Evolutionary conservation across 176 grass and related monocot genomes (phyloP).

Genomic region (Cymbopogon citratus): DNA sequence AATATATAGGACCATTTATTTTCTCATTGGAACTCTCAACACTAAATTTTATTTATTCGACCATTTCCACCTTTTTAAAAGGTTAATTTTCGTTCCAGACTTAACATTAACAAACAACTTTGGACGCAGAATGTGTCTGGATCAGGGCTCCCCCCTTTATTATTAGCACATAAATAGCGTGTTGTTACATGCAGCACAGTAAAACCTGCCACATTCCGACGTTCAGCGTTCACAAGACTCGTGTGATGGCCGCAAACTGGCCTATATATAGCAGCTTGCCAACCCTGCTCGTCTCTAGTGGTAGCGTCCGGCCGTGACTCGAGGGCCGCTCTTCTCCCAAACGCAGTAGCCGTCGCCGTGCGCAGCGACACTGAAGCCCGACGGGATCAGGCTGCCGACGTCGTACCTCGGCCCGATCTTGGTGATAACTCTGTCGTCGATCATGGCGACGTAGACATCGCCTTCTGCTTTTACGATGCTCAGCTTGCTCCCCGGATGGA

Average conservation of each 20-base stretch:
- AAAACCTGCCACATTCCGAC: background rate
- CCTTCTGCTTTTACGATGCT: constrained; percentile 33
- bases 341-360: constrained; percentile 36
- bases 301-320: background rate
- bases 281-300: background rate
- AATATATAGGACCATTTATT: too few relatives aligned
- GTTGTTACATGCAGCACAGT: background rate
- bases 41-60: background rate
- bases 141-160: background rate
- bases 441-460: constrained; percentile 38
- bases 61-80: background rate
- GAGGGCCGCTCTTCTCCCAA: constrained; percentile 38
- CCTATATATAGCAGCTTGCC: background rate
- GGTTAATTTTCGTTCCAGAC: background rate
- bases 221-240: background rate
- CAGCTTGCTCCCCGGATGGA: constrained; percentile 46
- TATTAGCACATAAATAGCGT: background rate
- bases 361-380: constrained; percentile 19
- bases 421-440: background rate
- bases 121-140: background rate
- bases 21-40: too few relatives aligned
- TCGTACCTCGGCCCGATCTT: constrained; percentile 41
- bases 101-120: background rate
- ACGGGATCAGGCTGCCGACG: constrained; percentile 36
- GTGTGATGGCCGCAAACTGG: background rate